phyloP scores from a whole-genome alignment of 148 eudicot species.

The Rhododendron kiyosumense region DNA sequence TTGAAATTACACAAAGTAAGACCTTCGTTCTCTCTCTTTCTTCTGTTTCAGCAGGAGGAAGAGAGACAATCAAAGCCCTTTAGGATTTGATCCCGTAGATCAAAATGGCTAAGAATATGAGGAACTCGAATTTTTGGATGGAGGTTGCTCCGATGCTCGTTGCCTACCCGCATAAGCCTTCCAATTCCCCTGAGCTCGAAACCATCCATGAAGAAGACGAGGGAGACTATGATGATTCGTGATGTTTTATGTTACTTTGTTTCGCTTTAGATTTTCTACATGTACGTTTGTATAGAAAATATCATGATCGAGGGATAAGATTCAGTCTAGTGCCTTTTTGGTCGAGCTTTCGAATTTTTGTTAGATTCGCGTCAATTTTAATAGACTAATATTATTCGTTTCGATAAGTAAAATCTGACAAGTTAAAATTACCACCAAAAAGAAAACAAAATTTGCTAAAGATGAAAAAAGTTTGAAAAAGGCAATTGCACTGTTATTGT shows the following conservation, averaged over 20 bases:
- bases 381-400: neutral
- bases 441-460: too few species aligned
- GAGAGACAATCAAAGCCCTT: neutral
- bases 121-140: neutral
- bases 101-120: neutral
- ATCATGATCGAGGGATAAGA: neutral
- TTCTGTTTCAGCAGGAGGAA: neutral
- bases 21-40: neutral
- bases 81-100: neutral
- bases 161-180: constrained; percentile 4
- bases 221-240: neutral
- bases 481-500: too few species aligned
- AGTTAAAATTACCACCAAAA: neutral
- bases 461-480: neutral
- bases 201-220: constrained; percentile 11
- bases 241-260: neutral
- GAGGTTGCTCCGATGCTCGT: constrained; percentile 16
- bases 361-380: neutral
- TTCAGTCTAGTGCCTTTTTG: neutral
- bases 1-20: neutral
- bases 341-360: neutral
- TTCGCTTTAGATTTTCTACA: neutral
- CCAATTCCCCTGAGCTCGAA: constrained; percentile 4
- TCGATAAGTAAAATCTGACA: neutral
- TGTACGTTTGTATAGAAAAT: neutral